Conservation (phyloP, 371 early-diverging fungal genomes). For the Capillidium heterosporum region DNA sequence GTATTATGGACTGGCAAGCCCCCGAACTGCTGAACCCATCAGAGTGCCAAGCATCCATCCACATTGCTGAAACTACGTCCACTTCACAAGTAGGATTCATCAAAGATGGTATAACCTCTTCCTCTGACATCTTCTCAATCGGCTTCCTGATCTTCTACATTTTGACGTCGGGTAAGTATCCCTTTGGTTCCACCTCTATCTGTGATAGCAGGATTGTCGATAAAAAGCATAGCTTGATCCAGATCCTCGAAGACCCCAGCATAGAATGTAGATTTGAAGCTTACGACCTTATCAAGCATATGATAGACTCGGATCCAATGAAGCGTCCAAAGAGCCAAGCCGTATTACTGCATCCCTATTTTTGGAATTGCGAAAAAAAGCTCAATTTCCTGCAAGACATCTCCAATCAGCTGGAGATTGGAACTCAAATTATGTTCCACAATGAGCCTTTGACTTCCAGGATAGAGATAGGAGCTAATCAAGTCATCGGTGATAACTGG, state of each 20-base stretch:
- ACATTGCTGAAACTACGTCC: not conserved
- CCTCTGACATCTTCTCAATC: slow-evolving; percentile 86
- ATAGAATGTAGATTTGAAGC: slow-evolving; percentile 62
- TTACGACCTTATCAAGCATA: slow-evolving; percentile 68
- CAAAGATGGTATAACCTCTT: slow-evolving; percentile 48
- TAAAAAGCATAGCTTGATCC: slow-evolving; percentile 41
- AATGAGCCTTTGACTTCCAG: slow-evolving; percentile 36
- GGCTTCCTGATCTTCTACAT: slow-evolving; percentile 91
- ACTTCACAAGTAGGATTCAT: not conserved
- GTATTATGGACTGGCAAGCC: slow-evolving; percentile 93
- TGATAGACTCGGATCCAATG: slow-evolving; percentile 61
- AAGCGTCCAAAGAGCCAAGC: slow-evolving; percentile 54
- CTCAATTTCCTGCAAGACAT: slow-evolving; percentile 84
- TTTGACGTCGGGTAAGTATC: slow-evolving; percentile 75
- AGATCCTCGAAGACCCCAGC: slow-evolving; percentile 32
- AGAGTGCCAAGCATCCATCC: slow-evolving; percentile 3
- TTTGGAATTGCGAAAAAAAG: slow-evolving; percentile 71
- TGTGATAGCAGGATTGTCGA: slow-evolving; percentile 75
- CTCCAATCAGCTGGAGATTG: slow-evolving; percentile 83
- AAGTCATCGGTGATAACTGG: slow-evolving; percentile 64
- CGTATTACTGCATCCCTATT: slow-evolving; percentile 80
- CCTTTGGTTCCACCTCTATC: slow-evolving; percentile 78
- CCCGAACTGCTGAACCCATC: slow-evolving; percentile 40
- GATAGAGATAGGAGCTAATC: slow-evolving; percentile 41
- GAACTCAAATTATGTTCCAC: slow-evolving; percentile 26